Evolutionary conservation across 805 yeast genomes (phyloP).

Genomic region (Yarrowia keelungensis): DNA sequence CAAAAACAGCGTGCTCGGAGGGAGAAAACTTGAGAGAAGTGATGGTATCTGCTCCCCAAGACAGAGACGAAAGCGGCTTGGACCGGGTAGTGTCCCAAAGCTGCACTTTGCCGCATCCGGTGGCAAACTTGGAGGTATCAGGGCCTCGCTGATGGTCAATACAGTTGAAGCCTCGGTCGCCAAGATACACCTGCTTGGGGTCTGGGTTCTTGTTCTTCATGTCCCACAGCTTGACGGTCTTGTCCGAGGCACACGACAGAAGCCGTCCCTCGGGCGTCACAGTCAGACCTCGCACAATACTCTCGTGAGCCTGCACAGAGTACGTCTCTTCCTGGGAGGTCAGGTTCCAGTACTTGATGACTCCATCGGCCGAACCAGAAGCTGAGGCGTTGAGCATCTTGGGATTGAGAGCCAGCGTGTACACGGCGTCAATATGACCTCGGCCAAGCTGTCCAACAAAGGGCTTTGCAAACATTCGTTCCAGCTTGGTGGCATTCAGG

Average conservation of each 20-base stretch:
- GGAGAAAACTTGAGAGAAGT: slow-evolving; percentile 83
- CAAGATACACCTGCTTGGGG: slow-evolving; percentile 76
- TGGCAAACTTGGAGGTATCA: slow-evolving; percentile 65
- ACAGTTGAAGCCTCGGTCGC: slow-evolving; percentile 83
- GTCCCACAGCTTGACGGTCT: slow-evolving; percentile 88
- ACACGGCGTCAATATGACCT: slow-evolving; percentile 96
- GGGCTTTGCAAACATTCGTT: slow-evolving; percentile 97
- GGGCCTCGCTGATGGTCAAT: slow-evolving; percentile 85
- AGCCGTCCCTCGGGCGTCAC: slow-evolving; percentile 71
- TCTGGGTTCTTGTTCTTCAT: slow-evolving; percentile 61
- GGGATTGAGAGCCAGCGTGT: slow-evolving; percentile 81
- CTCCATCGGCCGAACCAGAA: slow-evolving; percentile 95
- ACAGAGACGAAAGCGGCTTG: slow-evolving; percentile 73
- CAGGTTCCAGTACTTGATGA: slow-evolving; percentile 91
- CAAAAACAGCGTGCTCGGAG: slow-evolving; percentile 87
- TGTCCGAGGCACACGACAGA: slow-evolving; percentile 89
- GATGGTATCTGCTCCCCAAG: slow-evolving; percentile 97
- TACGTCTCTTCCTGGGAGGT: slow-evolving; percentile 76
- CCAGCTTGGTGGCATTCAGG: slow-evolving; percentile 91
- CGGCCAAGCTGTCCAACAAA: slow-evolving; percentile 92
- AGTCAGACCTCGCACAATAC: slow-evolving; percentile 83
- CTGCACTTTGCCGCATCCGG: slow-evolving; percentile 89
- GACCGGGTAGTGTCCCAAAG: slow-evolving; percentile 91
- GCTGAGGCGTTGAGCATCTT: slow-evolving; percentile 75
- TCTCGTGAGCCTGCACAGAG: slow-evolving; percentile 87